phyloP scores from a whole-genome alignment of 345 rosid genomes.

The Eutrema yunnanense region DNA sequence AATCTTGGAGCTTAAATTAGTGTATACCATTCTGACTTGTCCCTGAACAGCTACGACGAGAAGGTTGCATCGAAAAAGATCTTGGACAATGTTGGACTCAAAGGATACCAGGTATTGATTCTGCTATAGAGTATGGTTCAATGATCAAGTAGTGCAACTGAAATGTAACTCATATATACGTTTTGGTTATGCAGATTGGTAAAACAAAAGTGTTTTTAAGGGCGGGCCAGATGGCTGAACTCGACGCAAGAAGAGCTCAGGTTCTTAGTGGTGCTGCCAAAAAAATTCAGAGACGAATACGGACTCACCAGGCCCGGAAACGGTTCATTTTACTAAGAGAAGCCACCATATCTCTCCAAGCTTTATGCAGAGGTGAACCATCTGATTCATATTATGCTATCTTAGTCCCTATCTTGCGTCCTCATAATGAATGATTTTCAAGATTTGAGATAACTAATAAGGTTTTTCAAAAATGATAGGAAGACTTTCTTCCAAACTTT shows the following conservation, averaged over 20 bases:
- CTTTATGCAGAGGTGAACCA: conserved; percentile 62
- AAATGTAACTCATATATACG: not conserved
- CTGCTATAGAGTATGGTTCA: not conserved
- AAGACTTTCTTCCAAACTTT: conserved; percentile 56
- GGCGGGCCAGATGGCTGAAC: conserved; percentile 99
- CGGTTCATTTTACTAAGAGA: conserved; percentile 60
- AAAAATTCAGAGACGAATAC: conserved; percentile 67
- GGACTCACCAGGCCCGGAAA: conserved; percentile 68
- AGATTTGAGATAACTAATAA: too few relatives aligned
- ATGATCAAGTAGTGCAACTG: not conserved
- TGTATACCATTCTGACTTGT: conserved; percentile 6
- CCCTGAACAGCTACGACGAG: conserved; percentile 67
- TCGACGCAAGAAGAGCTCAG: conserved; percentile 80
- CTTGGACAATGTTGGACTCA: conserved; percentile 73
- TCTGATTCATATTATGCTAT: not conserved
- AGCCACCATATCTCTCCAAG: conserved; percentile 53
- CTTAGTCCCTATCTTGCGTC: too few relatives aligned
- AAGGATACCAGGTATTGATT: conserved; percentile 73
- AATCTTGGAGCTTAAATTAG: not conserved
- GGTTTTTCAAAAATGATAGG: conserved; percentile 30
- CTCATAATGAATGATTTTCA: too few relatives aligned
- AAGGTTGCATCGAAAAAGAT: conserved; percentile 63
- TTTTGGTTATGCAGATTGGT: conserved; percentile 61
- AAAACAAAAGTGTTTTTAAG: conserved; percentile 91
- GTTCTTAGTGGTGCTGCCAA: conserved; percentile 79